phyloP scores from a whole-genome alignment of 768 basidiomycete genomes.

The Lyophyllum semitale region DNA sequence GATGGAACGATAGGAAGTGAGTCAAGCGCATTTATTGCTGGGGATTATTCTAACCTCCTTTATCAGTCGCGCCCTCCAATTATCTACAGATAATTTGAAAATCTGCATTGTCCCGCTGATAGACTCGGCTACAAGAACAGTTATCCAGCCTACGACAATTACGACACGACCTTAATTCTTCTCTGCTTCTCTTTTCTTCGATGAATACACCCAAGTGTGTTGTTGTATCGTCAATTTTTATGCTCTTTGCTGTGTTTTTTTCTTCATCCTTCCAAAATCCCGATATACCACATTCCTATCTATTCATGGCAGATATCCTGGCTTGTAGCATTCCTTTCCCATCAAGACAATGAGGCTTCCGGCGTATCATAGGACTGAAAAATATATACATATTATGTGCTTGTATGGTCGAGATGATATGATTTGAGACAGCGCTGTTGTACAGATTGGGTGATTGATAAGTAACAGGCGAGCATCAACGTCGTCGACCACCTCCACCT shows the following conservation, averaged over 20 bases:
- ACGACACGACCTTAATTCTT: conserved; percentile 12
- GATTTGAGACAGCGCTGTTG: conserved; percentile 11
- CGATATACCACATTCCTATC: conserved; percentile 20
- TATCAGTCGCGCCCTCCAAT: conserved; percentile 79
- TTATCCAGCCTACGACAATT: conserved; percentile 18
- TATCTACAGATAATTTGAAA: conserved; percentile 78
- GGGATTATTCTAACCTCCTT: conserved; percentile 12
- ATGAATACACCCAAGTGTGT: conserved; percentile 10
- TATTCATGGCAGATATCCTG: conserved; percentile 7
- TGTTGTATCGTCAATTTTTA: conserved; percentile 9
- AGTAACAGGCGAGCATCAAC: conserved; percentile 6
- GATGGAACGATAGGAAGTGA: conserved; percentile 80
- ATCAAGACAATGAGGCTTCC: conserved; percentile 6
- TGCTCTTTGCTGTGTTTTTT: conserved; percentile 13
- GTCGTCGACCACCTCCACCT: conserved; percentile 55
- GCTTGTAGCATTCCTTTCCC: conserved; percentile 1
- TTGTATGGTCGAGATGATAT: conserved; percentile 12
- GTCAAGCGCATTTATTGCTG: conserved; percentile 31
- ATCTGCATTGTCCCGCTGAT: conserved; percentile 2
- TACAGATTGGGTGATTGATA: conserved; percentile 11
- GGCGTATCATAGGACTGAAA: conserved; percentile 13
- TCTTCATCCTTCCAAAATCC: conserved; percentile 11
- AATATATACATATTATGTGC: conserved; percentile 15
- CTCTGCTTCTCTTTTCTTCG: conserved; percentile 2
- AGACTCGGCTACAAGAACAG: conserved; percentile 17